Base-by-base conservation (phyloP, 2,329 filamentous ascomycete genomes). In the Penicillium verrucosum region DNA sequence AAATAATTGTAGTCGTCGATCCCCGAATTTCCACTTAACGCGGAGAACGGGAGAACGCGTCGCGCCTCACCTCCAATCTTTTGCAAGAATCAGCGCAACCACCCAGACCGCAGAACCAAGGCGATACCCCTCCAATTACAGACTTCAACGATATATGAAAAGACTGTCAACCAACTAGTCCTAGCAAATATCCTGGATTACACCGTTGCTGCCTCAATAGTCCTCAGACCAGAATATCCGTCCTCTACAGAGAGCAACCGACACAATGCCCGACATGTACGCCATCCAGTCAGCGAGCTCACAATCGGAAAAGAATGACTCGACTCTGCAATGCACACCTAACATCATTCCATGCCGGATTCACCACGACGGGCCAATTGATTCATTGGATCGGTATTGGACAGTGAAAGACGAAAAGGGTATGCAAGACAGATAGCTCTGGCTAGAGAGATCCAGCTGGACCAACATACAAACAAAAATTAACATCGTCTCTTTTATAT, bases 261-360 rank as follows among this genome's bases (percentile, higher is more conserved):
- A 34, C 44, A 59, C 54, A 57, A 66, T 66, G 59, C 56, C 61
- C 49, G 64, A 60, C 51, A 76, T 76, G 71, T 73, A 74, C 51
- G 65, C 70, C 53, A 65, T 78, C 47, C 67, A 74, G 59, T 56
- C 70, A 66, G 57, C 55, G 60, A 44, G 50, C 43, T 44, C 61
- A 18, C 52, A 56, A 45, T 60, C 64, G 14, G 60, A 63, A n/a
- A 59, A 59, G 34, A 54, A 60, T 16, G 51, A 61, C 4, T 59
- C 65, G 34, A 59, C 56, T 5, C 58, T 61, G 16, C 79, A 80
- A 57, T 78, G 79, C 53, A 84, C 80, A 0, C 83, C 88, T 4
- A 88, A 96, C 68, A 77, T 96, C 21, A 80, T 97, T 14, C 92
- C 92, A 4, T 94, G 90, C 67, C 84, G 85, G 53, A 85, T 97